Percentiles rank a stretch among this genome's conserved stretches.
Conservation (phyloP, 2,329 filamentous ascomycete genomes). For the Colletotrichum orbiculare region DNA sequence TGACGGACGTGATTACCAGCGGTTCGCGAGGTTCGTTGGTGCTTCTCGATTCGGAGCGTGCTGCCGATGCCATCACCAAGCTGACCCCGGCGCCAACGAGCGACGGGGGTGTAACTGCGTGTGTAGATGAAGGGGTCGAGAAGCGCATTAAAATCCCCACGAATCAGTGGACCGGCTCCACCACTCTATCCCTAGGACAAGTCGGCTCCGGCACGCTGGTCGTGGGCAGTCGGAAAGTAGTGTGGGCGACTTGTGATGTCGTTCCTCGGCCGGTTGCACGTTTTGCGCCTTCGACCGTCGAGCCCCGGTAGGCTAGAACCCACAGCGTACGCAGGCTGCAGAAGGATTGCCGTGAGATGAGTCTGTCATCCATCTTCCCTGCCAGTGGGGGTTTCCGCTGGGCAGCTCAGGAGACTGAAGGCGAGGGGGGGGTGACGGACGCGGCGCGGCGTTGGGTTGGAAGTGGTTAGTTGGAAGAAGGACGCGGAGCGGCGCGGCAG, state of each 20-base stretch:
- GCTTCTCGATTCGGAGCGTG: constrained; percentile 20
- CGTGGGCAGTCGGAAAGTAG: constrained; percentile 5
- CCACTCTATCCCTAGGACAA: constrained; percentile 22
- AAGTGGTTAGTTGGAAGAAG: neutral
- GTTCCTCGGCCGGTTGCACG: constrained; percentile 14
- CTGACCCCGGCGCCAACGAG: constrained; percentile 10
- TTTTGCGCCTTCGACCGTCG: neutral
- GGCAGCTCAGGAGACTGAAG: neutral
- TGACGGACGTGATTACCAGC: neutral
- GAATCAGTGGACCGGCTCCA: constrained; percentile 27
- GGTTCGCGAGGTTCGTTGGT: neutral
- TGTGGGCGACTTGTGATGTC: constrained; percentile 5
- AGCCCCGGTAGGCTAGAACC: neutral
- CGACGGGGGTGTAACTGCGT: neutral
- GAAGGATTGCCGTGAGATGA: constrained; percentile 23
- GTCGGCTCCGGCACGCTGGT: constrained; percentile 17
- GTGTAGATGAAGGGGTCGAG: constrained; percentile 32
- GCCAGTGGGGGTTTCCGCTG: constrained; percentile 9
- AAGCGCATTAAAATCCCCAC: constrained; percentile 26
- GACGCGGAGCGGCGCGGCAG: constrained; percentile 1
- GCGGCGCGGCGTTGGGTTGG: neutral
- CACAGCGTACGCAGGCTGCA: neutral
- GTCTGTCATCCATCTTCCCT: constrained; percentile 12
- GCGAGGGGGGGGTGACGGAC: neutral
- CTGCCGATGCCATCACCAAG: constrained; percentile 23